Percentiles rank a stretch among this genome's conserved stretches.
Evolutionary conservation across 1,139 yeast genomes (phyloP).

Genomic region (Waltiozyma sp.): DNA sequence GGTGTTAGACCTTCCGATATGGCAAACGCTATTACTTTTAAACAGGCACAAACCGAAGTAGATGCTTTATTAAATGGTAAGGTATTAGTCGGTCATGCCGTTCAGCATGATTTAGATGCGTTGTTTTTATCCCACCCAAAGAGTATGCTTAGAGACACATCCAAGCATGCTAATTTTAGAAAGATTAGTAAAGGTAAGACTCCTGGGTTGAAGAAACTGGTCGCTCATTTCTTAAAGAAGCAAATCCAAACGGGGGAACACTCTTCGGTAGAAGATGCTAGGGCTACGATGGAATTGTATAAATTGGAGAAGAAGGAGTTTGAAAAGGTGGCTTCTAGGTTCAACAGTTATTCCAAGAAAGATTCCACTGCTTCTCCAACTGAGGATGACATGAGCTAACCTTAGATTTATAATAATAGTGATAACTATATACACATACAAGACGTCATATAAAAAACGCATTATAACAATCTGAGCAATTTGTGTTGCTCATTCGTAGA

Average conservation of each 20-base stretch:
- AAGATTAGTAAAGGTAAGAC: slow-evolving; percentile 51
- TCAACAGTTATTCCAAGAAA: neutral
- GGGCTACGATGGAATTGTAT: slow-evolving; percentile 73
- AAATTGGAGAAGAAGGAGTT: slow-evolving; percentile 48
- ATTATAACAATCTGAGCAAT: slow-evolving; percentile 4
- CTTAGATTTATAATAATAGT: too few relatives aligned
- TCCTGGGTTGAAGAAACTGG: slow-evolving; percentile 61
- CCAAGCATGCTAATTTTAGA: slow-evolving; percentile 49
- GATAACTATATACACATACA: too few relatives aligned
- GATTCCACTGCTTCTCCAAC: neutral
- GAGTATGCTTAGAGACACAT: slow-evolving; percentile 60
- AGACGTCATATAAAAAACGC: too few relatives aligned
- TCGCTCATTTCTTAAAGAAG: slow-evolving; percentile 42
- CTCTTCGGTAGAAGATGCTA: slow-evolving; percentile 86
- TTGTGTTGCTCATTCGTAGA: slow-evolving; percentile 8
- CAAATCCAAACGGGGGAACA: slow-evolving; percentile 71
- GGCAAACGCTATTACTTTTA: slow-evolving; percentile 53
- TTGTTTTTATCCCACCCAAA: slow-evolving; percentile 61
- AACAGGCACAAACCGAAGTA: slow-evolving; percentile 53
- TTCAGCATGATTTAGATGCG: slow-evolving; percentile 65
- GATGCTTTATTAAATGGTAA: slow-evolving; percentile 36
- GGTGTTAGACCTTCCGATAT: slow-evolving; percentile 68
- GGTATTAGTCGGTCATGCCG: slow-evolving; percentile 76
- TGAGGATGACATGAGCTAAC: neutral
- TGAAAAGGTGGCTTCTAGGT: slow-evolving; percentile 28